Evolutionary conservation across 2,329 filamentous ascomycete genomes (phyloP).

Genomic region (Orbilia oligospora): DNA sequence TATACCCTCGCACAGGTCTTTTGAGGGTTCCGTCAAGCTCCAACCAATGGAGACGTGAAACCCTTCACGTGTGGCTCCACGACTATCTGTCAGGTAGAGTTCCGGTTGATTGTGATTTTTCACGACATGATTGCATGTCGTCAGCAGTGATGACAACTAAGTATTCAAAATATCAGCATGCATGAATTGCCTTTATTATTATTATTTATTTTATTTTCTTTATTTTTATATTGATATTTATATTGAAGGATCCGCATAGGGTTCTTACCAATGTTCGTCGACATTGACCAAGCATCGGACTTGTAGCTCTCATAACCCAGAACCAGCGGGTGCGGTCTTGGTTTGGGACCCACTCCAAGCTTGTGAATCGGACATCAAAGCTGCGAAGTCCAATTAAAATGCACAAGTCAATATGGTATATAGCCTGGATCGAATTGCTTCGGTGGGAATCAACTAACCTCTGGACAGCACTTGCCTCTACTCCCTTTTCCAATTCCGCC

Average conservation of each 20-base stretch:
- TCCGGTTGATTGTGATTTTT: constrained; percentile 76
- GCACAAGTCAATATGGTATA: neutral
- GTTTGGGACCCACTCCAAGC: constrained; percentile 77
- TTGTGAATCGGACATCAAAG: constrained; percentile 69
- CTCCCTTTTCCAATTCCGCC: constrained; percentile 70
- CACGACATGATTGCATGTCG: constrained; percentile 76
- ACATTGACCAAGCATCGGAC: constrained; percentile 63
- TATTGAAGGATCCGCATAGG: neutral
- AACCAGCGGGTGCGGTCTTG: constrained; percentile 82
- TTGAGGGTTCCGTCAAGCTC: constrained; percentile 75
- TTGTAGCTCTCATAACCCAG: constrained; percentile 77
- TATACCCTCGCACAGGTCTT: constrained; percentile 68
- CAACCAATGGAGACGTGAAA: constrained; percentile 95
- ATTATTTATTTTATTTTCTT: constrained; percentile 64
- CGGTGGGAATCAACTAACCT: constrained; percentile 67
- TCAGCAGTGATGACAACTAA: constrained; percentile 76
- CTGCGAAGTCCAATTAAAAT: constrained; percentile 68
- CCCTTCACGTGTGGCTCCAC: constrained; percentile 66
- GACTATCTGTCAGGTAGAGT: constrained; percentile 73
- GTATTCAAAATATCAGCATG: constrained; percentile 64
- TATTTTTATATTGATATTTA: too few species aligned
- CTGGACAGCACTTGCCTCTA: constrained; percentile 67
- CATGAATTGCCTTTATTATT: constrained; percentile 25
- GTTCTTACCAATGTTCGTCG: constrained; percentile 64
- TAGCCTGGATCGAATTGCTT: neutral